phyloP scores from a whole-genome alignment of 139 green algal genomes.

The Gonium pectorale region DNA sequence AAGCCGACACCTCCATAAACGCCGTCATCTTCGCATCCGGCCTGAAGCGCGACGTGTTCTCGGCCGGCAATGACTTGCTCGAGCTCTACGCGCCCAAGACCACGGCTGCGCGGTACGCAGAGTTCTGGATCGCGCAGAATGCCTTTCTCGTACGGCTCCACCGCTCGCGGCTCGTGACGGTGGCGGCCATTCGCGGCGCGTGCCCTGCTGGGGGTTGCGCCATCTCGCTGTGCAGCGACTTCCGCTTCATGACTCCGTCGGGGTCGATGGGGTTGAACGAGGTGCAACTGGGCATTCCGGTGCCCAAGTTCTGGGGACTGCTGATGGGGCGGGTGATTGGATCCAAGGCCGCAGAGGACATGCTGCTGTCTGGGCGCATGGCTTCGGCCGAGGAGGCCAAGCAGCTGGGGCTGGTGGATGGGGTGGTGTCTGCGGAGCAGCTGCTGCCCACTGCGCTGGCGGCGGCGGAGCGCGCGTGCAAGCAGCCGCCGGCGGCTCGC shows the following conservation, averaged over 20 bases:
- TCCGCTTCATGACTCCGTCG: conserved; percentile 83
- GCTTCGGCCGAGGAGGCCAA: conserved; percentile 53
- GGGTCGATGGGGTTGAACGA: conserved; percentile 86
- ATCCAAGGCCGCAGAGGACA: conserved; percentile 61
- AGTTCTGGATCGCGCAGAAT: conserved; percentile 89
- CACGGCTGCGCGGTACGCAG: conserved; percentile 58
- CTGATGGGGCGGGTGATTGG: conserved; percentile 79
- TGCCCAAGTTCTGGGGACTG: conserved; percentile 87
- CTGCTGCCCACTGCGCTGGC: conserved; percentile 67
- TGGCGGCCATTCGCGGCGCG: conserved; percentile 88
- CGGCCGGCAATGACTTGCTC: conserved; percentile 76
- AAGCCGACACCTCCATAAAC: conserved; percentile 65
- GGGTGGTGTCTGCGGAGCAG: conserved; percentile 67
- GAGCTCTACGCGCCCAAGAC: conserved; percentile 90
- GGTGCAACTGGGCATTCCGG: conserved; percentile 81
- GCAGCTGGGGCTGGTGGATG: conserved; percentile 81
- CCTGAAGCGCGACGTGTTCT: conserved; percentile 83
- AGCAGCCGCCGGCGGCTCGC: conserved; percentile 49
- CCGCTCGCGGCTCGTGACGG: conserved; percentile 78
- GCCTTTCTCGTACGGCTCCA: conserved; percentile 80
- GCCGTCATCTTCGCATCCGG: conserved; percentile 81
- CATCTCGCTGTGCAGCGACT: conserved; percentile 91
- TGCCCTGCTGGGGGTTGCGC: conserved; percentile 94
- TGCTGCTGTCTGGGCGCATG: conserved; percentile 69
- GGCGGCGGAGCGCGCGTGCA: conserved; percentile 60